Conservation (phyloP, 78 protist genomes). For the Dictyostelium citrinum region DNA sequence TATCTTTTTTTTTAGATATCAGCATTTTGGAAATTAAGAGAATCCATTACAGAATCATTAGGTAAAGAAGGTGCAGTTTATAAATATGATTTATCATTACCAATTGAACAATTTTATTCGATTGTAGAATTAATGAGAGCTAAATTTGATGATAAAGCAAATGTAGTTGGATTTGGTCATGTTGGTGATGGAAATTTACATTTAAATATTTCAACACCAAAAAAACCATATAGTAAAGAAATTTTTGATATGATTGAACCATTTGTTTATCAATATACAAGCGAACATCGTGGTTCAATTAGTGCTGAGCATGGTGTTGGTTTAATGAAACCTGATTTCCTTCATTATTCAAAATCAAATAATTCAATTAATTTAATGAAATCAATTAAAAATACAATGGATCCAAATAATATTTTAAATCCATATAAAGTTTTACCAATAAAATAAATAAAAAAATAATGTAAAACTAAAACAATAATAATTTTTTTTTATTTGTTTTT, state of each 20-base stretch:
- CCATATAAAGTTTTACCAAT: constrained; percentile 89
- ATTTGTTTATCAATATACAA: constrained; percentile 87
- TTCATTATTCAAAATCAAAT: constrained; percentile 76
- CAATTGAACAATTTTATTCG: constrained; percentile 75
- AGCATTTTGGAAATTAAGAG: constrained; percentile 86
- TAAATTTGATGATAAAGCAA: background rate
- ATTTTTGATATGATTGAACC: constrained; percentile 80
- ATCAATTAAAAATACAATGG: constrained; percentile 78
- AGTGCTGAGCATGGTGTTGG: constrained; percentile 96
- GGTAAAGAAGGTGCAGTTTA: constrained; percentile 80
- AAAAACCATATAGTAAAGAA: background rate
- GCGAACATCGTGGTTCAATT: constrained; percentile 80
- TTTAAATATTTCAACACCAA: constrained; percentile 83
- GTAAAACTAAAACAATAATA: background rate
- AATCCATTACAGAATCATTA: constrained; percentile 86
- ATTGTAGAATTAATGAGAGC: constrained; percentile 76
- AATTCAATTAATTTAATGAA: constrained; percentile 81
- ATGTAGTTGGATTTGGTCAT: constrained; percentile 90
- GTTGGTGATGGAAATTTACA: constrained; percentile 95
- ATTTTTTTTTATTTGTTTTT: background rate
- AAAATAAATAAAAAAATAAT: constrained; percentile 1
- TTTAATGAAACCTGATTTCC: constrained; percentile 74
- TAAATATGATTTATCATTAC: constrained; percentile 90
- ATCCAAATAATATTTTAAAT: constrained; percentile 94
- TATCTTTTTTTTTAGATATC: too few relatives aligned